Base-by-base conservation (phyloP, 805 yeast species). In the Scheffersomyces coipomensis region DNA sequence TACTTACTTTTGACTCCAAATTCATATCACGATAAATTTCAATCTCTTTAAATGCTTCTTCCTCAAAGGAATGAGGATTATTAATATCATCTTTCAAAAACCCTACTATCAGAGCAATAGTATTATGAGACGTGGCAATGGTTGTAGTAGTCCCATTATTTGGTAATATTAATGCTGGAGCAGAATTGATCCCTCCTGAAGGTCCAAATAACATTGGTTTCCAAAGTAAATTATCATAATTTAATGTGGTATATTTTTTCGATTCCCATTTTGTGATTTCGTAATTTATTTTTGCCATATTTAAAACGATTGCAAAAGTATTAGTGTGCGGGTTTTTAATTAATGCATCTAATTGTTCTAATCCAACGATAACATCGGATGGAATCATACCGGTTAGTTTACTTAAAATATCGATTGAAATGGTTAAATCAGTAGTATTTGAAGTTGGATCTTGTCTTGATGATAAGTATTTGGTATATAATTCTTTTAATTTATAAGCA, bases 141-240 rank as follows among this genome's bases (percentile, higher is more conserved):
- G 40, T 35, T 8, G 31, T 21, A 24, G 13, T 39, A 29, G 7
- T 31, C 39, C 10, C 45, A 15, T 43, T 19, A 23, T 27, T 26
- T 16, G 38, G 33, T 19, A 24, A 33, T 25, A 62, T 65, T 62
- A 55, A 56, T 1, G 75, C 67, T 1, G 78, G 72, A 0, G 78
- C 79, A 0, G 84, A 78, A 51, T 85, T 84, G 25, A 88, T 82
- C 11, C 95, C 96, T 17, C 93, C 88, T 0, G 90, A 83, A 0
- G 93, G 91, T 0, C 95, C 95, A 51, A 80, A 75, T n/a, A 86
- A 74, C 61, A 86, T 73, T 1, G 90, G 89, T 50, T 84, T 85
- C 96, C 96, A 88, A 11, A 88, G 45, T 11, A 88, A 63, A 30
- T 71, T 69, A 0, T 66, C 63, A 3, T 79, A 74, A 31, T 81